These are phyloP conservation scores for Candida michaelii DNA, from an alignment of 805 yeast genomes.

Conservation along the genomic window DNA sequence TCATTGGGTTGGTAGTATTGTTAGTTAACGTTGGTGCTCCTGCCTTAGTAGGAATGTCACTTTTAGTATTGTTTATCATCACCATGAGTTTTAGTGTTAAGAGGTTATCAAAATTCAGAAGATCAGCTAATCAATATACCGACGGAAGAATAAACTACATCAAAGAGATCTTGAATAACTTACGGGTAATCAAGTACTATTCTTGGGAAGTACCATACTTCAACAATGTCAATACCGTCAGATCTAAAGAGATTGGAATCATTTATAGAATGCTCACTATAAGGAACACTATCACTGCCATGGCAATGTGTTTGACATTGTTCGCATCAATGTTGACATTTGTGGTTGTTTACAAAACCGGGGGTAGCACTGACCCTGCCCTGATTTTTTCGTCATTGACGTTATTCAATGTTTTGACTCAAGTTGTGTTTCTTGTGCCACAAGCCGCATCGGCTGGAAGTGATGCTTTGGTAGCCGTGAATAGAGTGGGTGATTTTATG, in stretches of 20 bases:
- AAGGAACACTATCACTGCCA: slow-evolving; percentile 61
- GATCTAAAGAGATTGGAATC: slow-evolving; percentile 59
- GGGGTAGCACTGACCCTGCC: slow-evolving; percentile 48
- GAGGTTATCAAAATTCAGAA: slow-evolving; percentile 56
- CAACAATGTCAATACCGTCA: slow-evolving; percentile 50
- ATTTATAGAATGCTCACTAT: slow-evolving; percentile 64
- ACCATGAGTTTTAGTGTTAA: slow-evolving; percentile 46
- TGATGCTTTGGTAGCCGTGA: slow-evolving; percentile 63
- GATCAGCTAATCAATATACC: slow-evolving; percentile 57
- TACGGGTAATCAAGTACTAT: slow-evolving; percentile 82
- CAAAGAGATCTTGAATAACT: slow-evolving; percentile 73
- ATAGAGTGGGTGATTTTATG: slow-evolving; percentile 55
- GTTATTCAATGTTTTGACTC: slow-evolving; percentile 59
- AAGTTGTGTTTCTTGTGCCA: slow-evolving; percentile 67
- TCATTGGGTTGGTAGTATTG: slow-evolving; percentile 62
- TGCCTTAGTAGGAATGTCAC: slow-evolving; percentile 67
- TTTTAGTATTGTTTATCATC: slow-evolving; percentile 49
- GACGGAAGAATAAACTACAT: slow-evolving; percentile 74
- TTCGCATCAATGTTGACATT: slow-evolving; percentile 65
- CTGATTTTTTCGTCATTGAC: slow-evolving; percentile 68
- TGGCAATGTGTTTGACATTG: slow-evolving; percentile 66
- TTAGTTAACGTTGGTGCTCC: slow-evolving; percentile 68
- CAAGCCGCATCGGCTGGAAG: slow-evolving; percentile 64
- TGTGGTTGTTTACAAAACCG: slow-evolving; percentile 34
- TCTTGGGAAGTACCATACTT: slow-evolving; percentile 88